A percentile compares a stretch with the other conserved stretches of the same genome.
phyloP scores from a whole-genome alignment of 2,329 filamentous ascomycete species.

The Myriosclerotinia duriaeana region DNA sequence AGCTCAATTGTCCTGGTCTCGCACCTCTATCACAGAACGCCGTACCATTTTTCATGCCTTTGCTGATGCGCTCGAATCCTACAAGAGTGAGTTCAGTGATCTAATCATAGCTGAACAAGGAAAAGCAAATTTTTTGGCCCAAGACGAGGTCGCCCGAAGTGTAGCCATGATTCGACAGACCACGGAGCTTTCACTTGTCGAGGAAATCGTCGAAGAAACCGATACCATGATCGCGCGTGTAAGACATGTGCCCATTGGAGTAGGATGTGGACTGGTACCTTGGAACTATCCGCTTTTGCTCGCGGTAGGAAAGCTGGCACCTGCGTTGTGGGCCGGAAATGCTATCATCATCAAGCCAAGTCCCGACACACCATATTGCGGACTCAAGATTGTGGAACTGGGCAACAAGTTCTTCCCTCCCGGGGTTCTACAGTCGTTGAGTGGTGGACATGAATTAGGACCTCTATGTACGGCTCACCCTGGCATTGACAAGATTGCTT shows the following conservation, averaged over 20 bases:
- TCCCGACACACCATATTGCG: constrained; percentile 53
- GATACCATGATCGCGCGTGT: constrained; percentile 43
- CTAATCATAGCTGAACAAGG: constrained; percentile 51
- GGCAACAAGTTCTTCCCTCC: constrained; percentile 50
- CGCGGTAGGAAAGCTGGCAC: constrained; percentile 50
- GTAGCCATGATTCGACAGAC: constrained; percentile 22
- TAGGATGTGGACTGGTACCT: constrained; percentile 55
- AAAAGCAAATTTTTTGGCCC: constrained; percentile 45
- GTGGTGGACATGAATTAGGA: constrained; percentile 50
- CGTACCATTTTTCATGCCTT: constrained; percentile 40
- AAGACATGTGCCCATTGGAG: constrained; percentile 49
- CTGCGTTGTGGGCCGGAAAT: constrained; percentile 52
- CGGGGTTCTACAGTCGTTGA: constrained; percentile 50
- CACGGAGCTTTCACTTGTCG: constrained; percentile 12
- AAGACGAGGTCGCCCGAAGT: constrained; percentile 26
- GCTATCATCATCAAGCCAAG: constrained; percentile 57
- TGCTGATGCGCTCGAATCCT: constrained; percentile 44
- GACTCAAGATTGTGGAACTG: constrained; percentile 54
- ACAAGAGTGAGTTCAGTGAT: constrained; percentile 11
- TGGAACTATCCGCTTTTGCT: constrained; percentile 58
- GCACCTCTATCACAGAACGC: constrained; percentile 46
- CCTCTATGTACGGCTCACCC: constrained; percentile 54
- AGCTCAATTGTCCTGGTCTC: constrained; percentile 50
- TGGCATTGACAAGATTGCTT: constrained; percentile 56
- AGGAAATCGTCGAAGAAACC: constrained; percentile 23